phyloP scores from a whole-genome alignment of 2,329 filamentous ascomycete genomes.

The Cercospora sp. region DNA sequence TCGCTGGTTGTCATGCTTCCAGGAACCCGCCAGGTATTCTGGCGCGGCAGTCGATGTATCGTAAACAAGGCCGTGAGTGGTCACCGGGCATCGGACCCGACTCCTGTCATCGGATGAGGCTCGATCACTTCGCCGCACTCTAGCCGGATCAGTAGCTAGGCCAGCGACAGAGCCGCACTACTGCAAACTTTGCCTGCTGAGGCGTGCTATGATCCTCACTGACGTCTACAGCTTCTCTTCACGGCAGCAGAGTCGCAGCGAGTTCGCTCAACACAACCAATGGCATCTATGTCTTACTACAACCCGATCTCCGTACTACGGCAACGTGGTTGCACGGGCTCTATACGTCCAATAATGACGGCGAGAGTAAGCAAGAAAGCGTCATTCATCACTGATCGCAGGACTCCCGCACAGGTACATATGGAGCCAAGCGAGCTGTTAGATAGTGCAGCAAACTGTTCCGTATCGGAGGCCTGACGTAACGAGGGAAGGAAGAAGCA shows the following conservation, averaged over 20 bases:
- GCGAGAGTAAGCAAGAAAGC: constrained; percentile 16
- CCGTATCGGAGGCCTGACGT: constrained; percentile 5
- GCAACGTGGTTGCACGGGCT: constrained; percentile 3
- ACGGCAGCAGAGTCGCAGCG: constrained; percentile 2
- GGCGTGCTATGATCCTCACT: constrained; percentile 6
- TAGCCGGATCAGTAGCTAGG: neutral
- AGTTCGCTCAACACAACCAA: neutral
- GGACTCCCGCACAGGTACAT: constrained; percentile 4
- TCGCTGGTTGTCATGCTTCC: neutral
- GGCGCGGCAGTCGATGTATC: neutral
- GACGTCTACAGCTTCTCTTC: constrained; percentile 8
- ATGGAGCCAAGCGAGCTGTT: constrained; percentile 8
- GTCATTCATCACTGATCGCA: constrained; percentile 14
- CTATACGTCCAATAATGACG: constrained; percentile 16
- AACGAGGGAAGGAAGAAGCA: neutral
- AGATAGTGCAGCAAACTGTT: neutral
- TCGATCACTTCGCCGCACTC: constrained; percentile 1
- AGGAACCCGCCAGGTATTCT: too few relatives aligned
- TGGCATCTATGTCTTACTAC: neutral
- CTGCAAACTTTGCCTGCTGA: constrained; percentile 1
- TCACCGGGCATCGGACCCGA: neutral
- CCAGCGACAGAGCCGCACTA: constrained; percentile 11
- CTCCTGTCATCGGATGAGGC: constrained; percentile 5
- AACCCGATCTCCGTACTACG: neutral
- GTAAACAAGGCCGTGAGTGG: neutral